Evolutionary conservation across 331 rosid species (phyloP), one percentile per base, ranked within the genome.

Genomic region (Acacia concinna): DNA sequence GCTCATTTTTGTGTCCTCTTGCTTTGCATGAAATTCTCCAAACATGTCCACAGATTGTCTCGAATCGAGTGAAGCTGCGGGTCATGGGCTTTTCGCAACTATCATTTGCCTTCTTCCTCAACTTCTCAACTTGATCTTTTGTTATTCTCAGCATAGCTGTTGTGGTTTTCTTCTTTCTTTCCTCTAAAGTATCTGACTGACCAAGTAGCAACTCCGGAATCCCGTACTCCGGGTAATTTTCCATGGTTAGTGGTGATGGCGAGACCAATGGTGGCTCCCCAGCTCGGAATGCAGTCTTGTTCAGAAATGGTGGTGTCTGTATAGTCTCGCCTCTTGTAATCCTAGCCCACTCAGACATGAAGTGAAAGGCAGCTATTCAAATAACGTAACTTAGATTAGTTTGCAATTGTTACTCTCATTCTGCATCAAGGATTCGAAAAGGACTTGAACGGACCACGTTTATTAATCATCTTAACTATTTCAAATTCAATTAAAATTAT

Each of bases 11-110:
- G 63, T 73, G 89, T 0, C 40, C 81, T 8, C 96, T 81, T 0
- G 96, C 96, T 57, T 86, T 87, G 82, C 89, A 62, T 1, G 91
- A 86, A 57, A 83, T 82, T 57, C 84, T 86, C 98, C 97, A 92
- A 1, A 90, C 38, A 38, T 92, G 88, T 1, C 90, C 91, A 0
- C 90, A 66, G 1, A 92, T 8, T 0, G 85, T 70, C 75, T 92
- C 91, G 9, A 74, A 89, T 47, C 93, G 78, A 0, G 81, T 85
- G 25, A 80, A 89, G 2, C 76, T 41, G 0, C 77, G 83, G 1
- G 40, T 78, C 0, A 9, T 51, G 52, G 74, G 78, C 1, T 23
- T 63, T 1, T 8, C 10, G 59, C 66, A 71, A 21, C 78, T 63
- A 4, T 85, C 84, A 27, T 93, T 88, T 0, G 90, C 92, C 43